phyloP scores from a whole-genome alignment of 345 rosid species.

The Ceriops decandra region DNA sequence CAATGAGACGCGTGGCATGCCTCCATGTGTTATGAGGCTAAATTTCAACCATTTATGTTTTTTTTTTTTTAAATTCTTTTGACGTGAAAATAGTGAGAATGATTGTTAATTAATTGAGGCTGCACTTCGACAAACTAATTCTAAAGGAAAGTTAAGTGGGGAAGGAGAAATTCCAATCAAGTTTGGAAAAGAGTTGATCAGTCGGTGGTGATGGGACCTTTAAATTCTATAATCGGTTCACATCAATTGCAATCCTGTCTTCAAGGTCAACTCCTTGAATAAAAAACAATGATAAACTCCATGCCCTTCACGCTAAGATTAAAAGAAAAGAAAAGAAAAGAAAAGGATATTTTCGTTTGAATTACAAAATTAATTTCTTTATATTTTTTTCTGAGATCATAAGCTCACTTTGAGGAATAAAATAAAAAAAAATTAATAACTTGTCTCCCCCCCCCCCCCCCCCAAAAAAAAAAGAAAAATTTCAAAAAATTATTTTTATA shows the following conservation, averaged over 20 bases:
- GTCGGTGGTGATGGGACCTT: constrained; percentile 1
- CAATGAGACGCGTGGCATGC: constrained; percentile 17
- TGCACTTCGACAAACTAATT: not conserved
- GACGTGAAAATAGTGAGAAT: not conserved
- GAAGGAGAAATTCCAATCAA: not conserved
- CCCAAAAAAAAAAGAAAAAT: too few species aligned
- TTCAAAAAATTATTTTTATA: too few species aligned
- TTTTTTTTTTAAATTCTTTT: not conserved
- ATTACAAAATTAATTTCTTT: too few species aligned
- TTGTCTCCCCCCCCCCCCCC: not conserved
- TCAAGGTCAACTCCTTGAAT: not conserved
- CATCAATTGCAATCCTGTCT: not conserved
- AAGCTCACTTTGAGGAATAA: not conserved
- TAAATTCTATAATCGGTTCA: not conserved
- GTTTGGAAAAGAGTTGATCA: not conserved
- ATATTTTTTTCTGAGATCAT: too few species aligned
- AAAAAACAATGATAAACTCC: not conserved
- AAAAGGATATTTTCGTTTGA: too few species aligned
- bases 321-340: too few species aligned
- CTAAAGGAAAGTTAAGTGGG: not conserved
- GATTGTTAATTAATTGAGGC: not conserved
- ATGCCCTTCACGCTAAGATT: not conserved
- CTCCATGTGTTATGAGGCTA: not conserved
- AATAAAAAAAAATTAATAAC: not conserved
- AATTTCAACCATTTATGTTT: constrained; percentile 9